Evolutionary conservation across 2,329 filamentous ascomycete genomes (phyloP).

Genomic region (Pyrenophora seminiperda): DNA sequence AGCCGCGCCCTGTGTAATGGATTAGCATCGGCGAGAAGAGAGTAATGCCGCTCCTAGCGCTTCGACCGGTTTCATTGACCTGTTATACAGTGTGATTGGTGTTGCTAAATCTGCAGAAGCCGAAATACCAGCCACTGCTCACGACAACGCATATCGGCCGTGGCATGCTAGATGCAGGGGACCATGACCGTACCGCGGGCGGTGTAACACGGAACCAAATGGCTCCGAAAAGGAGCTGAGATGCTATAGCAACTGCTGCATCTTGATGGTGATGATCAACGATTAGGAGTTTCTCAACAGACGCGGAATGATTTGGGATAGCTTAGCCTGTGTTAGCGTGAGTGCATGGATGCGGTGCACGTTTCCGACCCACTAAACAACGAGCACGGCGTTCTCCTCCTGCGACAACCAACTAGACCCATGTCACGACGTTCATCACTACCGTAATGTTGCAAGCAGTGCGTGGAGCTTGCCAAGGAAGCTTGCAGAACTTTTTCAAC

Average conservation of each 20-base stretch:
- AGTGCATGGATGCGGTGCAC: constrained; percentile 7
- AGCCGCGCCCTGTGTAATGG: background rate
- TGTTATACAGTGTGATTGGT: constrained; percentile 6
- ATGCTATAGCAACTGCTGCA: background rate
- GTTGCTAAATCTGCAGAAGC: constrained; percentile 9
- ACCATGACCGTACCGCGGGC: background rate
- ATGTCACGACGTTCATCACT: constrained; percentile 11
- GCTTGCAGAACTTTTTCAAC: constrained; percentile 11
- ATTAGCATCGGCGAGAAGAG: background rate
- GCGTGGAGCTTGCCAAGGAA: constrained; percentile 12
- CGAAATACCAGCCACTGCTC: constrained; percentile 1
- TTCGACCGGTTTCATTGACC: background rate
- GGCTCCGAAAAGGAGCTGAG: constrained; percentile 8
- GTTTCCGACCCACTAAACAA: constrained; percentile 9
- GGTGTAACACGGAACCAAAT: constrained; percentile 1
- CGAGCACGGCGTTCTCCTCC: constrained; percentile 9
- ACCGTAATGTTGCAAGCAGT: constrained; percentile 1
- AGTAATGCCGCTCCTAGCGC: background rate
- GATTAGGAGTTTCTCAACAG: constrained; percentile 14
- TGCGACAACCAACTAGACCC: constrained; percentile 11
- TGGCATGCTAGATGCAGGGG: constrained; percentile 2
- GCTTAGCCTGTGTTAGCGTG: constrained; percentile 13
- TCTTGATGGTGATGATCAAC: constrained; percentile 10
- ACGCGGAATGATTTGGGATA: constrained; percentile 2
- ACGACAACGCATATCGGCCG: constrained; percentile 4